Evolutionary conservation across 805 yeast genomes (phyloP), one percentile per base, ranked within the genome.

Genomic region (Kregervanrija delftensis): DNA sequence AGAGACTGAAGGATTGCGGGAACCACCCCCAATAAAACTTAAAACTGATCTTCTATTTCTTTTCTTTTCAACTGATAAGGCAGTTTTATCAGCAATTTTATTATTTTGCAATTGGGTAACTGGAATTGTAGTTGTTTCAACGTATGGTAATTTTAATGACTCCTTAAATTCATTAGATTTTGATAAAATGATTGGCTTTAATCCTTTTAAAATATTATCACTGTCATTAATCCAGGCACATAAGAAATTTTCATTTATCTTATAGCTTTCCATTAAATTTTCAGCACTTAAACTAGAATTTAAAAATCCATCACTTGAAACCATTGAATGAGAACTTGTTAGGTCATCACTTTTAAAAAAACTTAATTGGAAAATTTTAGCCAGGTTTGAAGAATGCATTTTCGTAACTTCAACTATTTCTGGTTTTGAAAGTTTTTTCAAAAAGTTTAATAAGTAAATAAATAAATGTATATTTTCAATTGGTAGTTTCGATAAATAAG

Each of bases 291-390:
- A 43, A 38, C 37, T 49, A 22, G 47, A 42, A 13, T 41, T 48
- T 16, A 38, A 33, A 33, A 42, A 37, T 8, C 48, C 39, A 37
- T 41, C 30, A 5, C 15, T 37, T 28, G 47, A 44, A 13, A 49
- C 50, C 43, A 50, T 44, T 22, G 48, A 50, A 9, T 45, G 43
- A n/a, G 40, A 46, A 11, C 35, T 13, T 9, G 45, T 38, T 11
- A 59, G 38, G 42, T 61, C 66, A 41, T 61, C 63, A 37, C 56
- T 55, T 38, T 62, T 63, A 49, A 67, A 68, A 15, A 67, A 58
- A 42, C 63, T 57, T 15, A 65, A 54, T 49, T 68, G 72, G 49
- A 68, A 65, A 43, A 68, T 61, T 43, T 67, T 67, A 8, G 71
- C 58, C 32, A 68, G 41, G 43, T 67, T 68, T 13, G 56, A 53